These are phyloP conservation scores for Diutina ranongensis DNA, from an alignment of 1,139 yeast species.

Conservation along the genomic window DNA sequence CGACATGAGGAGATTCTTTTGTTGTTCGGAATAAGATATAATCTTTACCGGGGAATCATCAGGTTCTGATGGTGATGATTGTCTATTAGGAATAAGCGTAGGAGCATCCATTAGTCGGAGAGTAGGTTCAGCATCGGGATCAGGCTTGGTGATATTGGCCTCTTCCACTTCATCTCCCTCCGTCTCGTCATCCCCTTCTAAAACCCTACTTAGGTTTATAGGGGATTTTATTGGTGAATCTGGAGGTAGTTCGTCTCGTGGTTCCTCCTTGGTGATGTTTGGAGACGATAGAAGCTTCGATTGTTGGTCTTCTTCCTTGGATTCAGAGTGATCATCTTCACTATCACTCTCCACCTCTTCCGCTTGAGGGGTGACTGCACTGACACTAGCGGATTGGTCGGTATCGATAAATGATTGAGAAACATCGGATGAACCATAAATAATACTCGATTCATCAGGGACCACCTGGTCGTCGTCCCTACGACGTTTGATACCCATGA, in stretches of 20 bases:
- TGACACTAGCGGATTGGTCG: no score
- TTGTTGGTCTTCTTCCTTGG: no score
- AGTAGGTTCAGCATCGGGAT: neutral
- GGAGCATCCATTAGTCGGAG: neutral
- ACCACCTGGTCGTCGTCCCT: neutral
- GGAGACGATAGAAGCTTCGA: neutral
- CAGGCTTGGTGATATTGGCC: neutral
- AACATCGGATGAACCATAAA: neutral
- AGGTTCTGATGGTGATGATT: neutral
- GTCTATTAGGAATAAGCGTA: neutral
- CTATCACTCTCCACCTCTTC: no score
- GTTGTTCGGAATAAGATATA: conserved; percentile 1
- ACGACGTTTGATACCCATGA: conserved; percentile 1
- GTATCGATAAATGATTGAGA: no score
- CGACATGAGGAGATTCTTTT: neutral
- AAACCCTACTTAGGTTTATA: no score
- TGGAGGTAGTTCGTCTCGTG: neutral
- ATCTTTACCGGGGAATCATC: conserved; percentile 1
- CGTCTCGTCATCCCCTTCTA: neutral
- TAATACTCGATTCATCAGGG: neutral
- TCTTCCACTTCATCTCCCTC: neutral
- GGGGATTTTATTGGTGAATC: no score
- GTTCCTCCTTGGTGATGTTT: neutral
- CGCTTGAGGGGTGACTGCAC: no score
- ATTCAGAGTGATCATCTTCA: no score